Base-by-base conservation (phyloP, 148 eudicot species). In the Vaccinium vitisidaea region DNA sequence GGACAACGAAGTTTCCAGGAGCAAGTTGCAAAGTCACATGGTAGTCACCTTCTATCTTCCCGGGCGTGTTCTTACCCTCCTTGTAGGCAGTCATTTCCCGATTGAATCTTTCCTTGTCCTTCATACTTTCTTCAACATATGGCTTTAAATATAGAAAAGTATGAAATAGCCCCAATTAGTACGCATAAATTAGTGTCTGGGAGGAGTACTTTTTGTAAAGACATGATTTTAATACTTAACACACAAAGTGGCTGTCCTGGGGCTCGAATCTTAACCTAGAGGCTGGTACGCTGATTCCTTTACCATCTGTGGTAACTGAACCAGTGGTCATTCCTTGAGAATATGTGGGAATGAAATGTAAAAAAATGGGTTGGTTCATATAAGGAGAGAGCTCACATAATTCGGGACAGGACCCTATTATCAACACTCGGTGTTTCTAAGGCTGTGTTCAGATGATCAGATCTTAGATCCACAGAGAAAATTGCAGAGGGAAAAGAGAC, bases 101-200 rank as follows among this genome's bases (percentile, higher is more conserved):
- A 23, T 32, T 65, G 32, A 80, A 89, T 79, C 90, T 88, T 76
- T 91, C 91, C 86, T 55, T 89, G 67, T 91, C 93, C 80, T 74
- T 87, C 81, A 52, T 85, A 75, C 89, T 83, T 77, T 87, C 93
- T 80, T 91, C 89, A 11, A 87, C 8, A 61, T 86, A 91, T 25
- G 88, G 90, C 93, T 91, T 86, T 46, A 84, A 80, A 74, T n/a
- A 79, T 18, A 52, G 65, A 80, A 39, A 32, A 32, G 43, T 1
- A 71, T 32, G 43, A 71, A 71, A 30, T 25, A 13, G 36, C 48
- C 19, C 48, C 48, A 16, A 14, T 71, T 36, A 71, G 43, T 32
- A 0, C 7, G 76, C 18, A 71, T 71, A 67, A 67, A 11, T 11
- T 36, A 5, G 16, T 11, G 71, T 11, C 73, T 25, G 1, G 15